Percentiles rank a stretch among this genome's conserved stretches.
Conservation (phyloP, 768 basidiomycete genomes). For the Paxillus involutus region DNA sequence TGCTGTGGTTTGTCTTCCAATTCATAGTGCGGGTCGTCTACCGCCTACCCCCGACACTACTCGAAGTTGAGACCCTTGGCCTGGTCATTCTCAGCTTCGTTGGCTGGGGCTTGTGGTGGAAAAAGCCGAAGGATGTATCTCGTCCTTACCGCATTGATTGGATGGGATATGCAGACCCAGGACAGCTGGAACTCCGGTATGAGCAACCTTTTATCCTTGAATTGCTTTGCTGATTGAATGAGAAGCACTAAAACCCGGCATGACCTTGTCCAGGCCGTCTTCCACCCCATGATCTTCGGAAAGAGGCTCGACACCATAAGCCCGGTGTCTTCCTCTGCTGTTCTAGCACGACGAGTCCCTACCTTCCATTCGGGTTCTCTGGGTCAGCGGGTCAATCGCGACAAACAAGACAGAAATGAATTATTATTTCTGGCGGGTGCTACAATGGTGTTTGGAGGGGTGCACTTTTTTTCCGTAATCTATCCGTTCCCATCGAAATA, state of each 20-base stretch:
- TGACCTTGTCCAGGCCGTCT: background rate
- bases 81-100: constrained; percentile 31
- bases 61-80: constrained; percentile 37
- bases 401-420: background rate
- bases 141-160: constrained; percentile 8
- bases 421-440: background rate
- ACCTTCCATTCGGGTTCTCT: background rate
- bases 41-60: constrained; percentile 30
- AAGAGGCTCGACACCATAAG: fast-evolving
- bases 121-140: constrained; percentile 37
- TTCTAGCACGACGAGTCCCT: background rate
- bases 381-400: background rate
- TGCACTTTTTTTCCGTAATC: constrained; percentile 28
- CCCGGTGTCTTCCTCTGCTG: background rate
- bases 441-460: constrained; percentile 22
- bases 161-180: background rate
- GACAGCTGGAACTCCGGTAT: background rate
- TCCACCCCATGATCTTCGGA: background rate
- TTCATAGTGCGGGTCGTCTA: constrained; percentile 24
- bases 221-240: background rate
- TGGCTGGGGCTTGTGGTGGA: constrained; percentile 38
- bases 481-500: background rate
- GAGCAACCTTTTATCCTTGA: background rate
- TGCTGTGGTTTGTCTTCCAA: constrained; percentile 35
- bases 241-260: background rate